Percentiles rank a stretch among this genome's conserved stretches.
Conservation (phyloP, 179 eudicot genomes). For the Beta macrorhiza region DNA sequence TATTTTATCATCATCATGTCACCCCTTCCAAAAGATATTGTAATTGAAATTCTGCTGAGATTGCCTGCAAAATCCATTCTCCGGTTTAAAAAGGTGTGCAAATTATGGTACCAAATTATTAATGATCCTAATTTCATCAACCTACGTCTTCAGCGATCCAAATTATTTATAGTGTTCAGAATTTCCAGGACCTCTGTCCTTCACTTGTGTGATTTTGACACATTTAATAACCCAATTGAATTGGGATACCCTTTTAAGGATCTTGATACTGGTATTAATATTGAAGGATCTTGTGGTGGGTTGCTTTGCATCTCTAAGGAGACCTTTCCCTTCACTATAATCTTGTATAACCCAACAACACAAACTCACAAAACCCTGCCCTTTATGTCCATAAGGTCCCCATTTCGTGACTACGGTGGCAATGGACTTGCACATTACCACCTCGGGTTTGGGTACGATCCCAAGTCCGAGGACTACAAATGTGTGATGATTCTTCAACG, state of each 20-base stretch:
- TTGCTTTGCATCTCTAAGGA: no score
- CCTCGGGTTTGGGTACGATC: slow-evolving; percentile 17
- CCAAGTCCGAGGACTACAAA: background rate
- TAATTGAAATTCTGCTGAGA: slow-evolving; percentile 5
- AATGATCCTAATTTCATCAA: background rate
- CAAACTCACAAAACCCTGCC: no score
- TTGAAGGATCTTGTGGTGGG: no score
- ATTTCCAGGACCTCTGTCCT: background rate
- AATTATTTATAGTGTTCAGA: no score
- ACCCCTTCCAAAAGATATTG: slow-evolving; percentile 10
- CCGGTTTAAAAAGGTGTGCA: slow-evolving; percentile 15
- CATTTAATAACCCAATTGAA: background rate
- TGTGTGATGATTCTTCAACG: slow-evolving; percentile 5
- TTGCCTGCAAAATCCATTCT: background rate
- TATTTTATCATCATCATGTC: background rate
- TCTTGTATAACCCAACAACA: no score
- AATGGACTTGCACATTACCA: no score
- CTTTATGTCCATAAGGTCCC: no score
- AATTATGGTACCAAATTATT: slow-evolving; percentile 15
- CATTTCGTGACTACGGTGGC: no score
- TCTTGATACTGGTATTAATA: no score
- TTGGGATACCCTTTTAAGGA: no score
- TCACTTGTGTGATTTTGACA: slow-evolving; percentile 16
- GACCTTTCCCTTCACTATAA: no score
- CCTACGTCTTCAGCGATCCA: no score